Base-by-base conservation (phyloP, 805 yeast species). In the Ogataea pignaliae region DNA sequence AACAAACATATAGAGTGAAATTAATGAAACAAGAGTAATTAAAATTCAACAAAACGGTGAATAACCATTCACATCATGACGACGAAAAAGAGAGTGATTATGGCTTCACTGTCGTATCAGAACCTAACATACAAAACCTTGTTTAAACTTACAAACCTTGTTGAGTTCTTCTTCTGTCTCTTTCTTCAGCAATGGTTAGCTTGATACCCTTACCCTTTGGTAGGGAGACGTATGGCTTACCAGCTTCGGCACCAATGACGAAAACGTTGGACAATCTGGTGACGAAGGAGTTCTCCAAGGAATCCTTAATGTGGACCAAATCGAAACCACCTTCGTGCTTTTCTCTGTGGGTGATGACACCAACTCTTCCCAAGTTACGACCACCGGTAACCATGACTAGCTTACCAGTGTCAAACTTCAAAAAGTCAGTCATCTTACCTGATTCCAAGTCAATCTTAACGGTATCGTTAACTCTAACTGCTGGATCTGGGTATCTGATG, bases 201-300 rank as follows among this genome's bases (percentile, higher is more conserved):
- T 89, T 89, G 75, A 89, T 85, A 85, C 97, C 97, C 84, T 89
- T 89, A 79, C 97, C 97, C 91, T 88, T 89, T 79, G 97, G 97
- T 74, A 89, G 79, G 52, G 96, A 87, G 69, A 89, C 79, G 81
- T 79, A 81, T 69, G 97, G 96, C 79, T 87, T 88, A 75, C 87
- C 85, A 66, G 89, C 89, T 78, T 89, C 96, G 47, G 61, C 51
- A 75, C 97, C 97, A 67, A 89, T 83, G 68, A 89, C 85, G 75
- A 89, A 88, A 61, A 89, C 95, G 85, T 89, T 89, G 61, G 82
- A 70, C 66, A 88, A 79, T 82, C 97, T 88, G 73, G 97, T 88
- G 64, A 89, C 96, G 75, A 88, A 88, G 63, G 89, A 77, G 90
- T 89, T 89, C 71, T 89, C 97, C 65, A 88, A 80, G 51, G 93